These are phyloP conservation scores for Cutaneotrichosporon mucoides DNA, from an alignment of 1,284 basidiomycete genomes.

Conservation along the genomic window DNA sequence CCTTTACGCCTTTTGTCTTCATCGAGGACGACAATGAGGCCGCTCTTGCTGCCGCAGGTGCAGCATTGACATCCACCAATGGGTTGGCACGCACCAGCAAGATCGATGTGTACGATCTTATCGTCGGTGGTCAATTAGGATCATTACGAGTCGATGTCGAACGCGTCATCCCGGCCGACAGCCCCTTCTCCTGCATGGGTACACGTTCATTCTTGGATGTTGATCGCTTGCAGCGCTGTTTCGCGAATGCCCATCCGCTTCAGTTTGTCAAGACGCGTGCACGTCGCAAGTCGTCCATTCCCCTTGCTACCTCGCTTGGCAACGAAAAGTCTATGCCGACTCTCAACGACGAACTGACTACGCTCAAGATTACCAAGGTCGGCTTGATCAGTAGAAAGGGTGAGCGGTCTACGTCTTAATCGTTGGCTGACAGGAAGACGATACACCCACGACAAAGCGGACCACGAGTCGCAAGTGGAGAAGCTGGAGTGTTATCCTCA, in stretches of 20 bases:
- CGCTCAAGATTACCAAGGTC: slow-evolving; percentile 73
- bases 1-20: slow-evolving; percentile 91
- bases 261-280: slow-evolving; percentile 46
- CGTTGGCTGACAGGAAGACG: slow-evolving; percentile 53
- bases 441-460: slow-evolving; percentile 68
- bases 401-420: slow-evolving; percentile 17
- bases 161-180: slow-evolving; percentile 59
- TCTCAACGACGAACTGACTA: slow-evolving; percentile 32
- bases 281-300: slow-evolving; percentile 16
- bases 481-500: slow-evolving; percentile 78
- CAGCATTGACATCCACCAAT: not conserved
- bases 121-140: slow-evolving; percentile 67
- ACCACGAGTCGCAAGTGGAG: slow-evolving; percentile 79
- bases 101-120: slow-evolving; percentile 88
- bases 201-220: slow-evolving; percentile 66
- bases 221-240: slow-evolving; percentile 63
- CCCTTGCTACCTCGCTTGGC: not conserved
- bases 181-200: slow-evolving; percentile 73
- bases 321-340: not conserved
- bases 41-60: slow-evolving; percentile 10
- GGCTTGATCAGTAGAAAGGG: slow-evolving; percentile 76
- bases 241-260: slow-evolving; percentile 67
- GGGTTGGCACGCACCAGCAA: slow-evolving; percentile 52
- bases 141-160: slow-evolving; percentile 74
- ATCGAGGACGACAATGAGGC: slow-evolving; percentile 50